These are phyloP conservation scores for Casaregolazyma suthepensis DNA, from an alignment of 1,139 yeast species.

Conservation along the genomic window DNA sequence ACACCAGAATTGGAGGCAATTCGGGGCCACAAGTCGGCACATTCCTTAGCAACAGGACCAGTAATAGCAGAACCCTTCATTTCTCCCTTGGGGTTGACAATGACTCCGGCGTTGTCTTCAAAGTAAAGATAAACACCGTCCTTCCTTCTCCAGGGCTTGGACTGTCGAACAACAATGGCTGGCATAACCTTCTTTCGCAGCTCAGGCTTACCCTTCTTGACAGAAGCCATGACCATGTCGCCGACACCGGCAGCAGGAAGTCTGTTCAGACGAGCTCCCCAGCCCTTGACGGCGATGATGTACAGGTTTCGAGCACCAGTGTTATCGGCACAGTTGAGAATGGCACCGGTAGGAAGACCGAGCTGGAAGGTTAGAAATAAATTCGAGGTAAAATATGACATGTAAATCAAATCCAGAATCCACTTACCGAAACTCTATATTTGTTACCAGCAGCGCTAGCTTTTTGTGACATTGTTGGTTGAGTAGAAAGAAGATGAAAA, in stretches of 20 bases:
- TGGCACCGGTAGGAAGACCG: conserved; percentile 99
- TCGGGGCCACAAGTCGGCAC: conserved; percentile 99
- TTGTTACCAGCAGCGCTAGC: conserved; percentile 98
- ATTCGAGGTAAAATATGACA: not conserved
- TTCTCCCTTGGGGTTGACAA: conserved; percentile 99
- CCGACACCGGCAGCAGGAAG: conserved; percentile 99
- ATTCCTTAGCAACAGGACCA: conserved; percentile 99
- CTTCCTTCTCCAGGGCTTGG: conserved; percentile 99
- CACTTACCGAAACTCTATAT: conserved; percentile 97
- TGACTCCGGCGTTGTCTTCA: conserved; percentile 99
- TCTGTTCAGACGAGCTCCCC: conserved; percentile 99
- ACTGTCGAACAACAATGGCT: conserved; percentile 98
- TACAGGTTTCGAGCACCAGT: conserved; percentile 99
- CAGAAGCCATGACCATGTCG: conserved; percentile 99
- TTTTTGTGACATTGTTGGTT: conserved; percentile 23
- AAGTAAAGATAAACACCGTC: conserved; percentile 99
- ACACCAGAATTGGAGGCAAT: conserved; percentile 99
- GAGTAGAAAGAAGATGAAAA: conserved; percentile 9
- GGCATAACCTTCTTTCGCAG: conserved; percentile 99
- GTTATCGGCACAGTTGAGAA: conserved; percentile 99
- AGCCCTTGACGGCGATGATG: conserved; percentile 98
- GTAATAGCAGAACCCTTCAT: conserved; percentile 99
- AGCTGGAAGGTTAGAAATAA: conserved; percentile 42
- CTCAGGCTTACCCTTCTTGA: conserved; percentile 99
- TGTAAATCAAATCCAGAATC: not conserved